These are phyloP conservation scores for Chenopodium berlandieri DNA, from an alignment of 148 eudicot species.

Conservation along the genomic window DNA sequence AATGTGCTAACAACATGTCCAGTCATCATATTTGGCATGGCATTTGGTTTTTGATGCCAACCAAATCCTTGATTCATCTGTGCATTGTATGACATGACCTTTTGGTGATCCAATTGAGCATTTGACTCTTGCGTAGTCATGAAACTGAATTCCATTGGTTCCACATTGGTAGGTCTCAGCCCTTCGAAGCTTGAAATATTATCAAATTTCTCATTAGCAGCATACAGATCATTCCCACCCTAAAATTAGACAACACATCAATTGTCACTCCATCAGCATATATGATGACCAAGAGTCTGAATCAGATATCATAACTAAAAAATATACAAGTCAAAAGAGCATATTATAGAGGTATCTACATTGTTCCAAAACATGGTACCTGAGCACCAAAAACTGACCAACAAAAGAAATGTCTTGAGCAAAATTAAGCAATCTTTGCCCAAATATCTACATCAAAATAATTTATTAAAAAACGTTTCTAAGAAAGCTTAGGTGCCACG, in stretches of 20 bases:
- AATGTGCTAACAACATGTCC: slow-evolving; percentile 43
- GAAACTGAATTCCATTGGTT: slow-evolving; percentile 90
- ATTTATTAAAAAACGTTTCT: too few relatives aligned
- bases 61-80: slow-evolving; percentile 61
- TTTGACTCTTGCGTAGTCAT: slow-evolving; percentile 55
- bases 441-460: too few relatives aligned
- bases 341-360: too few relatives aligned
- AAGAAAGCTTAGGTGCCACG: too few relatives aligned
- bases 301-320: not conserved
- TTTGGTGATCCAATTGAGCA: slow-evolving; percentile 54
- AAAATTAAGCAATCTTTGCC: too few relatives aligned
- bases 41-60: slow-evolving; percentile 66
- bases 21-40: slow-evolving; percentile 46
- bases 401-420: too few relatives aligned
- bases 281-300: not conserved
- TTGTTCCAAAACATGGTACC: too few relatives aligned
- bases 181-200: slow-evolving; percentile 46
- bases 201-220: slow-evolving; percentile 48
- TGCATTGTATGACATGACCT: slow-evolving; percentile 46
- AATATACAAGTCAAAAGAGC: not conserved
- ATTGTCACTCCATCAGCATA: not conserved
- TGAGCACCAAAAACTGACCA: too few relatives aligned
- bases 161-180: slow-evolving; percentile 47
- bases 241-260: slow-evolving; percentile 29
- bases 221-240: slow-evolving; percentile 51